These are phyloP conservation scores for Thyridium curvatum DNA, from an alignment of 2,329 filamentous ascomycete species.

Conservation along the genomic window DNA sequence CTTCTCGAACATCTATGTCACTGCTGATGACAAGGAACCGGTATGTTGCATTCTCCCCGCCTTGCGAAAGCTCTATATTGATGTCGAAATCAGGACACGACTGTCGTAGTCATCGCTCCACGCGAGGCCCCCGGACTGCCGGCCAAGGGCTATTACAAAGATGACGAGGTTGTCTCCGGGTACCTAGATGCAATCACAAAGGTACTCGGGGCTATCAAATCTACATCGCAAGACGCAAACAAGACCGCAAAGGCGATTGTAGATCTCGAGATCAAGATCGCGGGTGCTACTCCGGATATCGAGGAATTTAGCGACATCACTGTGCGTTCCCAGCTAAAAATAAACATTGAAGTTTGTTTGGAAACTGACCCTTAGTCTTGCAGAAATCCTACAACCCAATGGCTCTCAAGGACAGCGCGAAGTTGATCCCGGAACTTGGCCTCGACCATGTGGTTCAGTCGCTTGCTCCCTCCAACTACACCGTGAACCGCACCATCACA, in stretches of 20 bases:
- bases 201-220: constrained; percentile 25
- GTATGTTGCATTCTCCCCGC: constrained; percentile 11
- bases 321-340: constrained; percentile 8
- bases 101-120: constrained; percentile 31
- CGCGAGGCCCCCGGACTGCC: constrained; percentile 51
- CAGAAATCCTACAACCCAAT: constrained; percentile 61
- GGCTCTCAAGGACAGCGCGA: constrained; percentile 46
- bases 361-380: not conserved
- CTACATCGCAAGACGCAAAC: constrained; percentile 13
- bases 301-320: constrained; percentile 10
- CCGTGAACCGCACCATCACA: constrained; percentile 48
- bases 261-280: constrained; percentile 11
- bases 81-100: constrained; percentile 6
- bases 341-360: not conserved
- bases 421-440: constrained; percentile 49
- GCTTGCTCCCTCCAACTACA: constrained; percentile 44
- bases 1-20: constrained; percentile 26
- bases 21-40: constrained; percentile 37
- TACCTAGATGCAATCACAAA: constrained; percentile 40
- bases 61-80: constrained; percentile 12
- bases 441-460: constrained; percentile 44
- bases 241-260: constrained; percentile 19
- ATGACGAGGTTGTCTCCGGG: constrained; percentile 41
- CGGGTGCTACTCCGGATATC: constrained; percentile 8
- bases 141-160: constrained; percentile 54